Conservation (phyloP, 2,329 filamentous ascomycete genomes). For the Fusarium gaditjirri region DNA sequence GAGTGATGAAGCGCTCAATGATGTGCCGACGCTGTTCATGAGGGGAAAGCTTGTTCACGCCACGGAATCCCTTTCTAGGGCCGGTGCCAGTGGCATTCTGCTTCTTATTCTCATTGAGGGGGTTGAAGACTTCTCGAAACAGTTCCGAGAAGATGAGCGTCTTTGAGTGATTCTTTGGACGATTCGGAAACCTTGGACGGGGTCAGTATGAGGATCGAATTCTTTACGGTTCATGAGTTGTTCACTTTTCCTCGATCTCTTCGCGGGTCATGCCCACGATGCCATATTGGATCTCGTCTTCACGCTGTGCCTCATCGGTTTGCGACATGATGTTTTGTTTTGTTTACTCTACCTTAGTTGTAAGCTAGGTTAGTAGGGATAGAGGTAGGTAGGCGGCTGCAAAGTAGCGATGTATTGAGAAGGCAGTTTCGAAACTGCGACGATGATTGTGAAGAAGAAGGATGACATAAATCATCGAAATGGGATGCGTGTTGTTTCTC, state of each 20-base stretch:
- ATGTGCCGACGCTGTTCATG: conserved; percentile 83
- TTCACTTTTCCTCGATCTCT: conserved; percentile 59
- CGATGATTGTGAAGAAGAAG: neutral
- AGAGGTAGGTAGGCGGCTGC: neutral
- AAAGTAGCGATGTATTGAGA: neutral
- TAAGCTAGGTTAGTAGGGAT: conserved; percentile 9
- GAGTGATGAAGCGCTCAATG: conserved; percentile 84
- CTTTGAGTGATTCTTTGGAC: conserved; percentile 81
- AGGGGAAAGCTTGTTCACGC: conserved; percentile 69
- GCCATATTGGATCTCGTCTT: conserved; percentile 64
- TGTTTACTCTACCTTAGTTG: conserved; percentile 1
- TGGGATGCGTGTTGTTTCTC: neutral
- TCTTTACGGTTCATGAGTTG: too few relatives aligned
- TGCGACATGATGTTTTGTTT: conserved; percentile 18
- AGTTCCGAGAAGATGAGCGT: conserved; percentile 87
- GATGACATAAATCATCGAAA: neutral
- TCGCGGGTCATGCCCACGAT: conserved; percentile 51
- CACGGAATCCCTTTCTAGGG: conserved; percentile 69
- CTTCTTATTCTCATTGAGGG: conserved; percentile 80
- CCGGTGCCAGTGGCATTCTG: conserved; percentile 69
- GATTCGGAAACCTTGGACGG: conserved; percentile 78
- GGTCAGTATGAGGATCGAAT: conserved; percentile 28
- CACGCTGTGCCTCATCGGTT: conserved; percentile 55
- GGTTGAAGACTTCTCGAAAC: conserved; percentile 82
- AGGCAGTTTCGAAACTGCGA: neutral